These are phyloP conservation scores for Triticum urartu DNA, from an alignment of 176 grass and related monocot genomes.

Conservation along the genomic window DNA sequence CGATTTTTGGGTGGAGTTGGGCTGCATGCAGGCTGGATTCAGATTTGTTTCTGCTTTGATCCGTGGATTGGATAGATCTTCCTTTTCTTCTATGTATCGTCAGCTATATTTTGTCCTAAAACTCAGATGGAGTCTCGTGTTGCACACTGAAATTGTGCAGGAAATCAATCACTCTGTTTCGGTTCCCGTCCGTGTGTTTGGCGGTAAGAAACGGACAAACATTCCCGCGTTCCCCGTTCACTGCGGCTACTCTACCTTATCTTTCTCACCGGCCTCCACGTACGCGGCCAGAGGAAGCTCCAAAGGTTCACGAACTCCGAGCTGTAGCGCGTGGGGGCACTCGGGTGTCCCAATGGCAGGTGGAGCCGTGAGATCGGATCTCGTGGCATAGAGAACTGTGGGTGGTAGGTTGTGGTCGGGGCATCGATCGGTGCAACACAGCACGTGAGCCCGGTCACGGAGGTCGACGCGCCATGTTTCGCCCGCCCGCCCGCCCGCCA, in stretches of 20 bases:
- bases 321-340: too few relatives aligned
- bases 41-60: not conserved
- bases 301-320: not conserved
- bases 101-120: not conserved
- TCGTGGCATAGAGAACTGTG: not conserved
- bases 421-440: not conserved
- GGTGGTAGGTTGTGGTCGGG: not conserved
- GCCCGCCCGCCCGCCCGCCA: too few relatives aligned
- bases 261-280: not conserved
- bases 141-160: not conserved
- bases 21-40: not conserved
- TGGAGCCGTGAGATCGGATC: not conserved
- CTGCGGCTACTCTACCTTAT: not conserved
- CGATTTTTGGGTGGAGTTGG: too few relatives aligned
- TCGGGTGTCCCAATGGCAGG: not conserved
- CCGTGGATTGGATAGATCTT: not conserved
- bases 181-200: not conserved
- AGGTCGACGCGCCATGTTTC: not conserved
- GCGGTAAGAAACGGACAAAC: not conserved
- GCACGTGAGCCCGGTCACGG: not conserved
- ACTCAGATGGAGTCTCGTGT: not conserved
- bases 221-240: not conserved
- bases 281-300: not conserved
- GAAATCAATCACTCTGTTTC: not conserved
- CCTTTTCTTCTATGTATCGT: not conserved